Evolutionary conservation across 192 early-diverging fungal species (phyloP), one percentile per base, ranked within the genome.

Genomic region (Obelidium mucronatum): DNA sequence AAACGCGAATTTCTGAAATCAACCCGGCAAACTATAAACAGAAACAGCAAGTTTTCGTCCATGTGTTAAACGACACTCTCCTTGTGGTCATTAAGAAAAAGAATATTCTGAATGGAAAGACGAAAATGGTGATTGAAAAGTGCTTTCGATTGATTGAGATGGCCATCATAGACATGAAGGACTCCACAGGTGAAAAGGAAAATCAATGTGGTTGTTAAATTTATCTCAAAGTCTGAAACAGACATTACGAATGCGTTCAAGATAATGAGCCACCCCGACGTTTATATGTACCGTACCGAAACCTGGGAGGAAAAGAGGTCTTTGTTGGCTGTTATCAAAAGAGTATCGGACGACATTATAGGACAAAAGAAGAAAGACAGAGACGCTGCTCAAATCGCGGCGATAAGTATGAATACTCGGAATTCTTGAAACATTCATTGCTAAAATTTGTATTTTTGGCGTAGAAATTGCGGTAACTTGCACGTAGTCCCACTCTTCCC

Each of bases 41-140:
- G 22, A 88, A 91, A 48, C 94, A 96, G 63, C 84, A 83, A 17
- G 93, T 95, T 1, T 91, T 93, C 64, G 82, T 97, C 44, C 88
- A 93, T 35, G 80, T 99, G 22, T 81, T 99, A 53, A 95, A 87
- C 74, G 96, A 99, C 77, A 88, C 92, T 44, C 67, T 99, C 4
- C 76, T 99, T 60, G 78, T 97, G 40, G 92, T 92, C 0, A 87
- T 86, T 11, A 91, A 92, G 62, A 94, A 93, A 75, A 94, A 93
- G 69, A 91, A 92, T 63, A 85, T 89, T 24, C 80, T 85, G 61
- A 83, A 84, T 54, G 80, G 90, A 37, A 92, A 91, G 68, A 82
- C 84, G 30, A 85, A 92, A 61, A 78, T 96, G 63, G 86, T 96
- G 17, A 93, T 94, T 1, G 96, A 97, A 71, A 87, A 91, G 61